Base-by-base conservation (phyloP, 164 flowering plant species). In the Amborella trichopoda region DNA sequence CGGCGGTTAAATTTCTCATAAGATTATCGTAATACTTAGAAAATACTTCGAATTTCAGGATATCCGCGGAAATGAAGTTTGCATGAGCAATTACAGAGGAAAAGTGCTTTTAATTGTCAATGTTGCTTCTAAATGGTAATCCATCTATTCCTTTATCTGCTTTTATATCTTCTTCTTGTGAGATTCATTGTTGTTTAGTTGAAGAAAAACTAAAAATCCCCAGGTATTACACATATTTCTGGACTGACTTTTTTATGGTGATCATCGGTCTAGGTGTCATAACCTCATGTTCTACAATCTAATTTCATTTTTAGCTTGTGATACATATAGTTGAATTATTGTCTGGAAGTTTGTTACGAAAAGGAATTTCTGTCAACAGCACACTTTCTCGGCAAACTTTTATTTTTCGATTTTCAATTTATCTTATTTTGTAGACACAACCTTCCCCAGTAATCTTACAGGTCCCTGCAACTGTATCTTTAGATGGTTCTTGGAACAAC, bases 61-160 rank as follows among this genome's bases (percentile, higher is more conserved):
- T 68, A 73, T 74, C 53, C 61, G 52, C 1, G 83, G 85, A 21
- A 83, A 76, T 53, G 94, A 83, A 56, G 95, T 89, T 8, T 69
- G 73, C 52, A 39, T 89, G 48, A 68, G 72, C 55, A 62, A 57
- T 12, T 89, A 85, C 69, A 61, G 41, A 1, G 95, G 95, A 50
- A 89, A 89, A 69, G 91, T 83, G 68, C 72, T 90, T 57, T 70
- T 90, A 41, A 70, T 90, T 34, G 95, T 90, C 33, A 90, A 90
- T 69, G 97, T 90, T 60, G 97, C 95, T 37, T 86, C 97, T 23
- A 67, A 81, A 71, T 90, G 97, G 97, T 89, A 76, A 6, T 11
- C 34, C 11, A 3, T 26, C 26, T 14, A 16, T 26, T 10, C 2
- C 21, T 22, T 37, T 6, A 13, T 42, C 4, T 24, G 9, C 17